A percentile compares a stretch with the other conserved stretches of the same genome.
These are phyloP conservation scores for Fusarium denticulatum DNA, from an alignment of 2,329 filamentous ascomycete genomes.

Conservation along the genomic window DNA sequence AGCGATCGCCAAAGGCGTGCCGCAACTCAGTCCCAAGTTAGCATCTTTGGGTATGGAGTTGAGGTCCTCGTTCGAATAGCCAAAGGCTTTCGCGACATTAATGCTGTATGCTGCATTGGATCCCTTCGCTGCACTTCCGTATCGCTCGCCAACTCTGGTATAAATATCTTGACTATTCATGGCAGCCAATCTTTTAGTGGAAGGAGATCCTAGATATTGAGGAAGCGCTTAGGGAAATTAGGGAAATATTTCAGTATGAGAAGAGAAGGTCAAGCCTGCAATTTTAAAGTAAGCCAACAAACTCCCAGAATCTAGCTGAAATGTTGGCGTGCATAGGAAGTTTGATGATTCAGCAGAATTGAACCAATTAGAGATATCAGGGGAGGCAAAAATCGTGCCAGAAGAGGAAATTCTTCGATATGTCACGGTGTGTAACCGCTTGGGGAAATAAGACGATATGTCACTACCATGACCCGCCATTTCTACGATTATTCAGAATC, in stretches of 20 bases:
- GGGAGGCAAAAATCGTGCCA: background rate
- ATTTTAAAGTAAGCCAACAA: too few relatives aligned
- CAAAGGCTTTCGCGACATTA: constrained; percentile 5
- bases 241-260: too few relatives aligned
- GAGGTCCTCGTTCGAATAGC: constrained; percentile 6
- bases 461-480: background rate
- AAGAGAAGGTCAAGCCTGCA: too few relatives aligned
- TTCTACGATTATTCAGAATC: background rate
- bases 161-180: background rate
- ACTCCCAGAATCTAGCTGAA: too few relatives aligned
- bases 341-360: background rate
- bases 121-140: background rate
- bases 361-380: background rate
- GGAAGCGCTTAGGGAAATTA: too few relatives aligned
- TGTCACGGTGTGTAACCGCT: background rate
- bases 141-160: background rate
- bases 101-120: background rate
- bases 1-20: background rate
- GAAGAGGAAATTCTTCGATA: background rate
- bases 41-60: background rate
- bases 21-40: background rate
- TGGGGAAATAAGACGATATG: background rate
- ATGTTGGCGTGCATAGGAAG: too few relatives aligned
- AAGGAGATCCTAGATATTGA: too few relatives aligned
- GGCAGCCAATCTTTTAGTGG: too few relatives aligned